A percentile compares a stretch with the other conserved stretches of the same genome.
Conservation (phyloP, 331 rosid species). For the Malus hybrid region DNA sequence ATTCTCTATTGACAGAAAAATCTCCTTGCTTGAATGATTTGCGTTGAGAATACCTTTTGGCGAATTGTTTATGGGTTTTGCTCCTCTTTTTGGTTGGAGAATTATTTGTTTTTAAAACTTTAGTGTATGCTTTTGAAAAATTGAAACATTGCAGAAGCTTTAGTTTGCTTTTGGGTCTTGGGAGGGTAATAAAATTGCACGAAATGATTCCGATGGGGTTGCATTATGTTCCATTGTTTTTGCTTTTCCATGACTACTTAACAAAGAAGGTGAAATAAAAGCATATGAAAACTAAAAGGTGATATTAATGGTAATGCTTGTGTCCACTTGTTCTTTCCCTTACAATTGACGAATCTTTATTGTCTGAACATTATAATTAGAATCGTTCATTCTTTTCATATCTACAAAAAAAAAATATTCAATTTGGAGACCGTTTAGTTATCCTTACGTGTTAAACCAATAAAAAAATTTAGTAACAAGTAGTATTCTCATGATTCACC, state of each 20-base stretch:
- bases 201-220: constrained; percentile 5
- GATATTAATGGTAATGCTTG: too few species aligned
- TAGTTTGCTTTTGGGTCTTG: constrained; percentile 27
- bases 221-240: constrained; percentile 5
- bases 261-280: background rate
- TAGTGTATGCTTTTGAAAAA: constrained; percentile 17
- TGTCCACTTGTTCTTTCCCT: too few species aligned
- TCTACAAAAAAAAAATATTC: too few species aligned
- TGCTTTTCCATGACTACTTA: background rate
- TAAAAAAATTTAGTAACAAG: too few species aligned
- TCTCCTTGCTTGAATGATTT: too few species aligned
- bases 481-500: too few species aligned
- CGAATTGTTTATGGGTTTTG: constrained; percentile 47
- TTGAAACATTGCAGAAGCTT: constrained; percentile 22
- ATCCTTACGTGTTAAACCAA: too few species aligned
- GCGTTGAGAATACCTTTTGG: constrained; percentile 36
- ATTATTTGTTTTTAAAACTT: constrained; percentile 10
- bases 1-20: rapidly evolving
- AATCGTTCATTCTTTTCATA: too few species aligned
- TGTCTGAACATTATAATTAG: too few species aligned
- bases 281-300: too few species aligned
- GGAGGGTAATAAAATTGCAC: background rate
- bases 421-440: too few species aligned
- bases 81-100: constrained; percentile 25
- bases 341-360: rapidly evolving